Conservation (phyloP, 495 filamentous ascomycete genomes). For the Bombardia bombarda region DNA sequence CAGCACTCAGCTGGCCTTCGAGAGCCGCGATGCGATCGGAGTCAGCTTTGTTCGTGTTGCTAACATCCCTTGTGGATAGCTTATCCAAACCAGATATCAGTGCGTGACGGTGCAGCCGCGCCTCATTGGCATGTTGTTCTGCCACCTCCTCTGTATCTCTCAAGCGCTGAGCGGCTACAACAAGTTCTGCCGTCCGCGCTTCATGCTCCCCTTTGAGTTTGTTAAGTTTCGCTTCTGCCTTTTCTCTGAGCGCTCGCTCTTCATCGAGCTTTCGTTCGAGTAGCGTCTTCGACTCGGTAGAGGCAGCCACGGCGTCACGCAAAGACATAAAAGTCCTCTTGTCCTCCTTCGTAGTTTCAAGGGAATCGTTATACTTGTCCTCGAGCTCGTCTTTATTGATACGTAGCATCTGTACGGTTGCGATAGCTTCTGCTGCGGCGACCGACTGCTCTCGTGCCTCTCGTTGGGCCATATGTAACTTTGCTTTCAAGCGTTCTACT, state of each 20-base stretch:
- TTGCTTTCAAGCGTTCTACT: constrained; percentile 73
- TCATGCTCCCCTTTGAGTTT: constrained; percentile 83
- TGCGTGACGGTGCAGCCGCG: constrained; percentile 73
- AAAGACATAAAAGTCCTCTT: constrained; percentile 65
- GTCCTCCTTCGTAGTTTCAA: constrained; percentile 60
- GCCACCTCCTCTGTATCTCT: constrained; percentile 84
- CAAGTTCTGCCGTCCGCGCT: constrained; percentile 71
- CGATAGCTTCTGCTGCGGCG: constrained; percentile 63
- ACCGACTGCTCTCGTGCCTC: constrained; percentile 72
- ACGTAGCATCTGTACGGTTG: constrained; percentile 60
- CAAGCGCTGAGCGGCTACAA: constrained; percentile 61
- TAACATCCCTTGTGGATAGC: constrained; percentile 45
- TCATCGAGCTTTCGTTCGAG: constrained; percentile 81
- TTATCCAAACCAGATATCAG: constrained; percentile 78
- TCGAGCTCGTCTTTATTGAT: constrained; percentile 79
- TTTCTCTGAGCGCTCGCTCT: constrained; percentile 67
- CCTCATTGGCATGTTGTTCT: constrained; percentile 82
- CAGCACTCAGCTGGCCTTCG: constrained; percentile 69
- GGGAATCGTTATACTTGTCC: constrained; percentile 58
- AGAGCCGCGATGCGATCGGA: constrained; percentile 72
- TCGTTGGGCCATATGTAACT: constrained; percentile 70
- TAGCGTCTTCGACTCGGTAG: constrained; percentile 61
- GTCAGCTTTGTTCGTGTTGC: constrained; percentile 44
- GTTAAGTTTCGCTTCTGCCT: constrained; percentile 67
- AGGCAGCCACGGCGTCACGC: constrained; percentile 70